Base-by-base conservation (phyloP, 306 rosid genomes). In the Quercus engelmannii region DNA sequence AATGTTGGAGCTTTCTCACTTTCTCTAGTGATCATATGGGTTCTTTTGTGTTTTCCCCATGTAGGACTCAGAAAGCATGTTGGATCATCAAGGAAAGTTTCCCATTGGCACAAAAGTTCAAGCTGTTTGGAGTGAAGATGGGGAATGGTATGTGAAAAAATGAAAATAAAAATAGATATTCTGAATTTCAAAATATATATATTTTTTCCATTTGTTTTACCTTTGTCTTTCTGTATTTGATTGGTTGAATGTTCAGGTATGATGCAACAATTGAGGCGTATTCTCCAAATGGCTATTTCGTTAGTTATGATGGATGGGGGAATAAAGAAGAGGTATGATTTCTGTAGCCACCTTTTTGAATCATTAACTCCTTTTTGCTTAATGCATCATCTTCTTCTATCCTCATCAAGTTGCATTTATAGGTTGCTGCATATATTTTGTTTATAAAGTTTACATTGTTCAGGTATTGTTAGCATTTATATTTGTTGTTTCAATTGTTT, bases 121-220 rank as follows among this genome's bases (percentile, higher is more conserved):
- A 86, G 97, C 97, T 73, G 97, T 93, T 86, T 93, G 88, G 89
- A 92, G 99, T 80, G 99, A 94, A 72, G 99, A 95, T 81, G 99
- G 98, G 88, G 99, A 95, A 79, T 95, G 99, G 98, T 95, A 84
- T 86, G 90, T 87, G 43, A 73, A 41, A 51, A 49, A 12, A 49
- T 49, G 4, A 49, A 49, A 49, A 49, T 12, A 69, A 52, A 78
- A 28, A 6, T 43, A 51, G 15, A 46, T 67, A 46, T 57, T 83
- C 55, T 55, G 8, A 14, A 51, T 78, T 46, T 83, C 49, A 58
- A 23, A 49, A 17, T 75, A 1, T 38, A 51, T 56, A 35, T 74
- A 63, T 63, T 65, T 26, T 67, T 74, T 43, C 62, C 52, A 30
- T 77, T 80, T 79, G 25, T 70, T 76, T 83, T 74, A 61, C 79